Evolutionary conservation across 345 rosid genomes (phyloP).

Genomic region (Noccaea bulbosa): DNA sequence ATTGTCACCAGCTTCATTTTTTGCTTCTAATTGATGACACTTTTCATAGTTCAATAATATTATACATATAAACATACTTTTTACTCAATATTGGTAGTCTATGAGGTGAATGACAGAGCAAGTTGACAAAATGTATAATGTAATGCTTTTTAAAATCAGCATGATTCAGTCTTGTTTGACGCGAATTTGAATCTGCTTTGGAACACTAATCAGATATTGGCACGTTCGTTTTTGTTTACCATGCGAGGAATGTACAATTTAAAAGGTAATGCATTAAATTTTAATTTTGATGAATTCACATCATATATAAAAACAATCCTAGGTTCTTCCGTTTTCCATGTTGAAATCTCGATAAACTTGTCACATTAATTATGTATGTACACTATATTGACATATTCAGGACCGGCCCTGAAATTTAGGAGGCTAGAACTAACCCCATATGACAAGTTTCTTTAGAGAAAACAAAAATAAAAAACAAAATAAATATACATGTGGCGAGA

Average conservation of each 20-base stretch:
- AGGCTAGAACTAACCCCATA: too few species aligned
- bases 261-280: not conserved
- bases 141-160: constrained; percentile 20
- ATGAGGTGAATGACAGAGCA: not conserved
- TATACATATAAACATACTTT: not conserved
- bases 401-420: too few species aligned
- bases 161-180: not conserved
- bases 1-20: constrained; percentile 3
- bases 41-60: not conserved
- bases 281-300: not conserved
- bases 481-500: too few species aligned
- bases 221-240: not conserved
- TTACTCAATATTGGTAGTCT: not conserved
- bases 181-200: not conserved
- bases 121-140: not conserved
- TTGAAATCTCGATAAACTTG: not conserved
- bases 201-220: not conserved
- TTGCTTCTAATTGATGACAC: not conserved
- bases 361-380: not conserved
- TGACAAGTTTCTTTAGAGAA: too few species aligned
- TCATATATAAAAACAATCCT: not conserved
- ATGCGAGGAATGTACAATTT: not conserved
- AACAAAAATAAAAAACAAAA: too few species aligned
- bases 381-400: not conserved
- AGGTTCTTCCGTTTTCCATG: not conserved